These are phyloP conservation scores for Hypoxylon sp. DNA, from an alignment of 2,329 filamentous ascomycete genomes.

Conservation along the genomic window DNA sequence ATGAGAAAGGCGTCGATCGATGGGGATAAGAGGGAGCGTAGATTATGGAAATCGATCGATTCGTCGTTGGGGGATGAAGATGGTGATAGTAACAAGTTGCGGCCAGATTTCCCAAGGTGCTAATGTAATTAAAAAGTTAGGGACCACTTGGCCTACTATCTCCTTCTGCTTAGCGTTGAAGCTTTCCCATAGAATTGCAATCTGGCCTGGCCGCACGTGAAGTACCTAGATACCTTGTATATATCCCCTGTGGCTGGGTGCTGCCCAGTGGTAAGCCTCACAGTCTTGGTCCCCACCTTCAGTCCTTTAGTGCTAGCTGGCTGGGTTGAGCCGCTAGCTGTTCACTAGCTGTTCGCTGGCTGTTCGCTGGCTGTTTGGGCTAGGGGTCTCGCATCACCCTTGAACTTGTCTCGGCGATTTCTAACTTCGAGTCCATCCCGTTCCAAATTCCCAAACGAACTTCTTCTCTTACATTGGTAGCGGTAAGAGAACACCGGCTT, in stretches of 20 bases:
- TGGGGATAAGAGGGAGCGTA: constrained; percentile 6
- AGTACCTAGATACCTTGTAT: neutral
- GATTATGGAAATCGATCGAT: neutral
- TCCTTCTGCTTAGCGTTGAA: constrained; percentile 24
- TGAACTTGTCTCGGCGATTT: constrained; percentile 33
- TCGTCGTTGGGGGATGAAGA: constrained; percentile 1
- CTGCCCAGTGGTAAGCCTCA: constrained; percentile 22
- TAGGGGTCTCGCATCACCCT: constrained; percentile 22
- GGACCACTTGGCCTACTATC: constrained; percentile 22
- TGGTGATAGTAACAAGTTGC: constrained; percentile 11
- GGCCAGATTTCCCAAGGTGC: constrained; percentile 40
- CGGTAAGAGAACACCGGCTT: neutral
- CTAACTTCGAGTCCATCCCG: constrained; percentile 29
- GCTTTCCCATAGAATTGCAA: constrained; percentile 23
- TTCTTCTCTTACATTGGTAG: constrained; percentile 11
- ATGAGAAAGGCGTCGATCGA: constrained; percentile 11
- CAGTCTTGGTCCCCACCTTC: constrained; percentile 14
- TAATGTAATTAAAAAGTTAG: constrained; percentile 21
- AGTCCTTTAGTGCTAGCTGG: constrained; percentile 19
- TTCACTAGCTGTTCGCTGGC: too few species aligned
- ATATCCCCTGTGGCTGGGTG: too few species aligned
- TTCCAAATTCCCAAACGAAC: neutral
- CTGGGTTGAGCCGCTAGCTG: too few species aligned
- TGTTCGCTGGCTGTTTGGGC: constrained; percentile 24
- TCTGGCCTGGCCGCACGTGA: constrained; percentile 37